Conservation (phyloP, 148 eudicot species). For the Agrostemma githago region DNA sequence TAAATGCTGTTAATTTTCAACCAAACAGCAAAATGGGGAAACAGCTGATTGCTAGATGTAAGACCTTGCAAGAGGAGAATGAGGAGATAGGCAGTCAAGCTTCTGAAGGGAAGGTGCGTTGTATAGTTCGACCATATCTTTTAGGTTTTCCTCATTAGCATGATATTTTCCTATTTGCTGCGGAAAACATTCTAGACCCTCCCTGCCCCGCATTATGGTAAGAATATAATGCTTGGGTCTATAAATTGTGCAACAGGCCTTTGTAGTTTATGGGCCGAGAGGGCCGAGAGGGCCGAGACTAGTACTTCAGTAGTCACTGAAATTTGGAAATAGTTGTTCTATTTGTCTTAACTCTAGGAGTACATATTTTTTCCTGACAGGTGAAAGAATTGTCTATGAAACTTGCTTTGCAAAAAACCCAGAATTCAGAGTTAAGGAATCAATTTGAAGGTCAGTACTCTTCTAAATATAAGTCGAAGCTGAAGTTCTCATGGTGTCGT, state of each 20-base stretch:
- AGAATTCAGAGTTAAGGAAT: conserved; percentile 73
- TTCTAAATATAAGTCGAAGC: not conserved
- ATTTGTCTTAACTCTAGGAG: not conserved
- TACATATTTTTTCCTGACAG: conserved; percentile 37
- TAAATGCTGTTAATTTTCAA: conserved; percentile 74
- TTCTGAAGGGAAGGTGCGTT: conserved; percentile 90
- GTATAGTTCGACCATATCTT: not conserved
- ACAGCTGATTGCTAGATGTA: conserved; percentile 92
- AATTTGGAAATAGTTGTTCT: not conserved
- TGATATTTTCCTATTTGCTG: conserved; percentile 3
- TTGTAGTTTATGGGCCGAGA: not conserved
- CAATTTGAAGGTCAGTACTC: conserved; percentile 78
- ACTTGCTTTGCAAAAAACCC: conserved; percentile 85
- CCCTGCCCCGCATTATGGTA: not conserved
- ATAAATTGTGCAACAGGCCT: not conserved
- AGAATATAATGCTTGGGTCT: not conserved
- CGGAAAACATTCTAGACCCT: conserved; percentile 4
- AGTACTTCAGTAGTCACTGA: not conserved
- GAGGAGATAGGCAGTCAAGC: conserved; percentile 98
- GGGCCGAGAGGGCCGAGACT: not conserved
- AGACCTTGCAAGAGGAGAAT: conserved; percentile 91
- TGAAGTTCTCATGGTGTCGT: not conserved
- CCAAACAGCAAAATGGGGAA: conserved; percentile 96
- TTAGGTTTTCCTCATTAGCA: not conserved
- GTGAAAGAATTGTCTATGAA: conserved; percentile 86